phyloP scores from a whole-genome alignment of 2,329 filamentous ascomycete genomes.

The Aschersonia sp. region DNA sequence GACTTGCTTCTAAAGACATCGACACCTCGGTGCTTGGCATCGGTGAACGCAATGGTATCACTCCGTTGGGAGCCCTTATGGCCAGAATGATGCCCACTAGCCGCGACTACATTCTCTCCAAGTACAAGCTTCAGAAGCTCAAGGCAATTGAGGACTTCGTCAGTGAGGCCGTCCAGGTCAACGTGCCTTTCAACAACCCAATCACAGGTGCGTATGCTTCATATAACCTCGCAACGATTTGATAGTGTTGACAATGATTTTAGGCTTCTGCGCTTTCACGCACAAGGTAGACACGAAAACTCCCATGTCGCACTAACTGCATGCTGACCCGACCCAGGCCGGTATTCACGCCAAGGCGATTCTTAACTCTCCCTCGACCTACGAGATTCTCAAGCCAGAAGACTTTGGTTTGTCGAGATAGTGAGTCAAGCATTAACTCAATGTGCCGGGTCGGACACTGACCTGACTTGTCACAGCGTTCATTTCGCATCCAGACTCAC shows the following conservation, averaged over 20 bases:
- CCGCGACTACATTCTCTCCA: conserved; percentile 6
- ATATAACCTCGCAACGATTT: not conserved
- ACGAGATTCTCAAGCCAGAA: conserved; percentile 79
- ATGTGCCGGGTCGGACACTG: not conserved
- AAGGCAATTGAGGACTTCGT: conserved; percentile 76
- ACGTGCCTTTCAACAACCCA: conserved; percentile 15
- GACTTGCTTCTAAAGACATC: conserved; percentile 1
- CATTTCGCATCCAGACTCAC: conserved; percentile 65
- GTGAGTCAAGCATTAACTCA: not conserved
- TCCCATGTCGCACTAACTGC: not conserved
- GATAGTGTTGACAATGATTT: too few relatives aligned
- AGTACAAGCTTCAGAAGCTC: conserved; percentile 75
- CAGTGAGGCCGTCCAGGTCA: conserved; percentile 24
- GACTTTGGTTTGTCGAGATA: conserved; percentile 26
- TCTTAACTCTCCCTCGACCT: conserved; percentile 33
- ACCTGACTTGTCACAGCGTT: not conserved
- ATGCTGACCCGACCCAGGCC: conserved; percentile 9
- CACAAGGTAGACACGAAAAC: not conserved
- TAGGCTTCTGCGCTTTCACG: not conserved
- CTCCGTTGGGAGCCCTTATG: conserved; percentile 6
- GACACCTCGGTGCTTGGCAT: conserved; percentile 5
- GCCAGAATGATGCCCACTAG: conserved; percentile 21
- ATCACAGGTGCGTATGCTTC: conserved; percentile 11
- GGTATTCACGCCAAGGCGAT: conserved; percentile 20
- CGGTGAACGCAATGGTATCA: conserved; percentile 6